Conservation (phyloP, 768 basidiomycete species). For the Stropharia rugosoannulata region DNA sequence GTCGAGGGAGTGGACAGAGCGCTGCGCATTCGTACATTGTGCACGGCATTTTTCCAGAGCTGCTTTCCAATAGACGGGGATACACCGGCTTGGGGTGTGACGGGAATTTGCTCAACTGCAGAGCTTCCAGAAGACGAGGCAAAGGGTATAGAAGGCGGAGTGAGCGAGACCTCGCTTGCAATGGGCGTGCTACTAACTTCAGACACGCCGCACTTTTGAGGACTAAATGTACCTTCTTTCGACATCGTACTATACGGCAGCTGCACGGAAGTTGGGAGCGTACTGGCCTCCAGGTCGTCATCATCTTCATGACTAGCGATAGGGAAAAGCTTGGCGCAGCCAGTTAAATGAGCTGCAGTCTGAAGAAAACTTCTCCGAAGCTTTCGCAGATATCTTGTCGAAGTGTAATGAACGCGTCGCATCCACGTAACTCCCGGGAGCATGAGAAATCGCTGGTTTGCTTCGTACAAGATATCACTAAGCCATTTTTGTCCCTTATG, state of each 20-base stretch:
- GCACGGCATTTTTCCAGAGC: constrained; percentile 43
- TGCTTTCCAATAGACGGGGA: constrained; percentile 33
- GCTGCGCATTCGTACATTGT: constrained; percentile 40
- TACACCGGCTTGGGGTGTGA: constrained; percentile 1
- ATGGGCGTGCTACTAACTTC: constrained; percentile 21
- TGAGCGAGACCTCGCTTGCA: constrained; percentile 13
- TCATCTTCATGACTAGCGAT: constrained; percentile 1
- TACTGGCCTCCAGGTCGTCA: constrained; percentile 22
- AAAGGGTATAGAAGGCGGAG: constrained; percentile 1
- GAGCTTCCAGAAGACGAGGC: constrained; percentile 18
- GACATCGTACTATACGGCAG: constrained; percentile 2
- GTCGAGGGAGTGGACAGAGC: constrained; percentile 8
- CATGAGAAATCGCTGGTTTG: constrained; percentile 32
- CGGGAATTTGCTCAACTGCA: constrained; percentile 14
- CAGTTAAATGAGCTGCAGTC: neutral
- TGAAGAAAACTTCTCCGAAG: constrained; percentile 3
- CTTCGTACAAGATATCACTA: constrained; percentile 54
- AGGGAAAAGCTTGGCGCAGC: neutral
- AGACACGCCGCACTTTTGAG: constrained; percentile 17
- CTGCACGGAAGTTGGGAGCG: constrained; percentile 19
- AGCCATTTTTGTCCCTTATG: constrained; percentile 73
- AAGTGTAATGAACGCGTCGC: constrained; percentile 4
- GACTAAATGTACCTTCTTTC: constrained; percentile 13
- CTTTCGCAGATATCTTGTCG: constrained; percentile 6
- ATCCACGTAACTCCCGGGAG: constrained; percentile 21